A percentile compares a stretch with the other conserved stretches of the same genome.
phyloP scores from a whole-genome alignment of 2,329 filamentous ascomycete genomes.

The Aaosphaeria arxii region DNA sequence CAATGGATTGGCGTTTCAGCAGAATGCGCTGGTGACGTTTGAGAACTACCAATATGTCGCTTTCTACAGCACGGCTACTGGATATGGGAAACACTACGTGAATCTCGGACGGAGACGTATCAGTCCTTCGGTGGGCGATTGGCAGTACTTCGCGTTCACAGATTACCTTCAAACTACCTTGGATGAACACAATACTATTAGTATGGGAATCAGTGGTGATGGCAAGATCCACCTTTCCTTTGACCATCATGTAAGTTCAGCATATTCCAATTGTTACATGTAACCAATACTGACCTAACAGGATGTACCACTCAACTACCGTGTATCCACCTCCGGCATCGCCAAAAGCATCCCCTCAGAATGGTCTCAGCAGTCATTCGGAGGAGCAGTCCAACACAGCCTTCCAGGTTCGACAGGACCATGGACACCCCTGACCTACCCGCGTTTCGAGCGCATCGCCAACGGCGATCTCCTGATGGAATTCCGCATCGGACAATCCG shows the following conservation, averaged over 20 bases:
- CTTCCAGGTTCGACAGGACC: slow-evolving; percentile 29
- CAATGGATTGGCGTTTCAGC: slow-evolving; percentile 52
- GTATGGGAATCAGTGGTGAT: slow-evolving; percentile 51
- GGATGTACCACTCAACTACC: slow-evolving; percentile 35
- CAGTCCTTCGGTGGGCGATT: slow-evolving; percentile 32
- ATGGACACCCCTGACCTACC: slow-evolving; percentile 46
- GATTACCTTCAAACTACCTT: slow-evolving; percentile 52
- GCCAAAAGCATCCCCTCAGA: slow-evolving; percentile 24
- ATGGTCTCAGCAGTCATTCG: slow-evolving; percentile 27
- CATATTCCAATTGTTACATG: background rate
- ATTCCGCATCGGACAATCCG: slow-evolving; percentile 51
- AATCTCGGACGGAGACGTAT: slow-evolving; percentile 48
- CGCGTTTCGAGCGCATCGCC: slow-evolving; percentile 44
- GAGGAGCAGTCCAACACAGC: slow-evolving; percentile 22
- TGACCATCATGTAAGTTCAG: slow-evolving; percentile 44
- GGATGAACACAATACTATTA: slow-evolving; percentile 54
- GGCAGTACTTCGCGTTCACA: slow-evolving; percentile 48
- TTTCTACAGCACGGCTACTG: slow-evolving; percentile 40
- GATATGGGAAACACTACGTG: slow-evolving; percentile 37
- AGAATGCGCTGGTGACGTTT: slow-evolving; percentile 47
- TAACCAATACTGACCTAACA: background rate
- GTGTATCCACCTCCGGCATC: slow-evolving; percentile 27
- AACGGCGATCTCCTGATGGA: slow-evolving; percentile 45
- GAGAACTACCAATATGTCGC: slow-evolving; percentile 50
- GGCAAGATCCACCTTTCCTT: slow-evolving; percentile 55